Evolutionary conservation across 1,284 basidiomycete species (phyloP).

Genomic region (Cystobasidiaceae sp.): DNA sequence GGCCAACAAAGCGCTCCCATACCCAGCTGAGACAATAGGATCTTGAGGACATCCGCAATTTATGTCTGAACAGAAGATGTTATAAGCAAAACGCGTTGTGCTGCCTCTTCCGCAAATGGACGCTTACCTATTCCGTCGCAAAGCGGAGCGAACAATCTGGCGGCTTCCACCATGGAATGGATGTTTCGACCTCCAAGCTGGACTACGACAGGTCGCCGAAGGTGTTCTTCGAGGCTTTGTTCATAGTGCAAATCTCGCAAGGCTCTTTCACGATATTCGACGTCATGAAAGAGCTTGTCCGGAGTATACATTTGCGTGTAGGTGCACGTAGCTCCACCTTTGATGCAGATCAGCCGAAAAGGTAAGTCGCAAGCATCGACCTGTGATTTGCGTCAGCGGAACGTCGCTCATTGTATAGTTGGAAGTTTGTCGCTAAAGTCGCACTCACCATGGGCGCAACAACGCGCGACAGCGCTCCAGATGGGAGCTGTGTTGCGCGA

Average conservation of each 20-base stretch:
- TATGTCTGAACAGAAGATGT: neutral
- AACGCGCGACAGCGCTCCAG: neutral
- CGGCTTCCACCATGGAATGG: conserved; percentile 5
- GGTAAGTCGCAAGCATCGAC: conserved; percentile 21
- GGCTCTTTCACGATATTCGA: conserved; percentile 7
- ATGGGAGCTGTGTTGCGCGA: neutral
- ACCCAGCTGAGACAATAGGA: neutral
- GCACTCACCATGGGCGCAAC: conserved; percentile 10
- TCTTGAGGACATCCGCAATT: conserved; percentile 26
- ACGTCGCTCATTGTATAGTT: no score
- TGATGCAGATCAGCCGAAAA: conserved; percentile 18
- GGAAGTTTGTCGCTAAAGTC: neutral
- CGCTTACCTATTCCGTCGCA: conserved; percentile 20
- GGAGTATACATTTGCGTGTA: conserved; percentile 21
- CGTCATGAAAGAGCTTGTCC: conserved; percentile 3
- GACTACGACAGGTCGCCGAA: conserved; percentile 5
- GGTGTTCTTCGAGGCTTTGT: neutral
- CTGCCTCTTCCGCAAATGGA: no score
- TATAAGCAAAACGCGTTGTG: neutral
- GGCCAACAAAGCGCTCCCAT: conserved; percentile 22
- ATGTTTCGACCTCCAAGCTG: conserved; percentile 19
- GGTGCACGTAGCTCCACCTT: conserved; percentile 14
- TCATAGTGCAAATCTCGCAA: conserved; percentile 4
- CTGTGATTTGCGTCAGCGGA: no score
- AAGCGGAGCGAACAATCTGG: neutral